Percentiles rank a stretch among this genome's conserved stretches.
phyloP scores from a whole-genome alignment of 179 eudicot species.

The Spinacia oleracea region DNA sequence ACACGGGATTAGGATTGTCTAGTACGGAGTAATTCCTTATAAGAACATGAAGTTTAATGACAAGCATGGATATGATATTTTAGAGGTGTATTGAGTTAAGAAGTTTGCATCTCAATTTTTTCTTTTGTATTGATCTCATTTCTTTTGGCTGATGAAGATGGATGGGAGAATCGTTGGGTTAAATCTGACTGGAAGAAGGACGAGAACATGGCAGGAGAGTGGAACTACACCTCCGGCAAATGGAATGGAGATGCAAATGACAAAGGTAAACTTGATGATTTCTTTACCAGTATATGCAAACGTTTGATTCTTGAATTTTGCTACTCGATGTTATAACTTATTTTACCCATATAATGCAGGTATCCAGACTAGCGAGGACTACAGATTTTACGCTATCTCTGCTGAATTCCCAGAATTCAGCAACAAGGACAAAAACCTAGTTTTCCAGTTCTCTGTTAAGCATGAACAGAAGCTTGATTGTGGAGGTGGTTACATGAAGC shows the following conservation, averaged over 20 bases:
- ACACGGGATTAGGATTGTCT: neutral
- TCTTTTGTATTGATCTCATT: neutral
- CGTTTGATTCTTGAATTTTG: neutral
- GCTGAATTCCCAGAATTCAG: constrained; percentile 94
- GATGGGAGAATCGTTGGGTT: constrained; percentile 94
- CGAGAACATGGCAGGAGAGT: constrained; percentile 85
- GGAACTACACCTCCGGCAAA: constrained; percentile 93
- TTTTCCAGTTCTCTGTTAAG: constrained; percentile 93
- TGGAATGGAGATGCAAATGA: constrained; percentile 88
- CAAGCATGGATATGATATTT: neutral
- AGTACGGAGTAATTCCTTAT: neutral
- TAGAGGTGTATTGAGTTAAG: neutral
- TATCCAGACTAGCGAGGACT: constrained; percentile 91
- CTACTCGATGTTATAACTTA: neutral
- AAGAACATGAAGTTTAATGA: neutral
- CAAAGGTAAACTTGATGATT: constrained; percentile 52
- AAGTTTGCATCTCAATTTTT: neutral
- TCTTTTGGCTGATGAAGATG: constrained; percentile 44
- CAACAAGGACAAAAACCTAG: constrained; percentile 90
- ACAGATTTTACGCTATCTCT: constrained; percentile 90
- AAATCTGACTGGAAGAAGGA: constrained; percentile 96
- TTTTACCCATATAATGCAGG: constrained; percentile 40
- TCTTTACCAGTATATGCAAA: neutral
- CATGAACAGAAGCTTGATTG: constrained; percentile 97
- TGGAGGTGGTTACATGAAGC: constrained; percentile 99